Percentiles rank a stretch among this genome's conserved stretches.
Conservation (phyloP, 148 eudicot species). For the Nepenthes mirabilis region DNA sequence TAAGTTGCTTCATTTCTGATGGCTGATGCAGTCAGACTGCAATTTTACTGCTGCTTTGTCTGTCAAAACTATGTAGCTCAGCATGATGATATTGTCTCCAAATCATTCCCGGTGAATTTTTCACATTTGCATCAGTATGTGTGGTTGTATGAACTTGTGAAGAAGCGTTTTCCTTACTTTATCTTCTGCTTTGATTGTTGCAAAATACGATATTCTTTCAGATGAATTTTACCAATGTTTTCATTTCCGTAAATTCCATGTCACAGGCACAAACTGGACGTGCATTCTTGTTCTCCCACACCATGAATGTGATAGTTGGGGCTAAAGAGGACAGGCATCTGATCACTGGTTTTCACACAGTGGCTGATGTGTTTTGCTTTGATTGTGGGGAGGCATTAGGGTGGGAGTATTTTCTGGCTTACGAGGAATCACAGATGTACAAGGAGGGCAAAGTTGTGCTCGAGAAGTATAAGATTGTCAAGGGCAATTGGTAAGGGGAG, state of each 20-base stretch:
- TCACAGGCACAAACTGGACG: slow-evolving; percentile 18
- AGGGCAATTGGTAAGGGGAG: neutral
- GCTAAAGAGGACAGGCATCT: slow-evolving; percentile 20
- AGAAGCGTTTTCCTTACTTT: neutral
- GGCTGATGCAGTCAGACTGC: slow-evolving; percentile 10
- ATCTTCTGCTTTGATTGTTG: too few species aligned
- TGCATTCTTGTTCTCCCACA: slow-evolving; percentile 26
- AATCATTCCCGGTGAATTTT: slow-evolving; percentile 1
- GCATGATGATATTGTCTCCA: slow-evolving; percentile 8
- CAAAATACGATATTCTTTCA: too few species aligned
- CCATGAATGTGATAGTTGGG: slow-evolving; percentile 20
- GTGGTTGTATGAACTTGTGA: neutral
- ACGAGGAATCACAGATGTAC: slow-evolving; percentile 19
- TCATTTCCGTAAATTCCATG: neutral
- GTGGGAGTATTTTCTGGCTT: slow-evolving; percentile 24
- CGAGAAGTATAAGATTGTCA: slow-evolving; percentile 17
- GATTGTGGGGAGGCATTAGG: slow-evolving; percentile 23
- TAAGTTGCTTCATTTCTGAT: slow-evolving; percentile 1
- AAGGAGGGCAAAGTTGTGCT: slow-evolving; percentile 25
- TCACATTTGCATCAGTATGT: neutral
- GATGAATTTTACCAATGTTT: neutral
- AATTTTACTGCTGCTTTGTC: slow-evolving; percentile 1
- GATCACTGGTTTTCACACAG: slow-evolving; percentile 28
- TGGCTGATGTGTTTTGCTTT: slow-evolving; percentile 20
- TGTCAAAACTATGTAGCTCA: slow-evolving; percentile 4